Evolutionary conservation across 345 rosid species (phyloP), one percentile per base, ranked within the genome.

Genomic region (Excoecaria cochinchinensis): DNA sequence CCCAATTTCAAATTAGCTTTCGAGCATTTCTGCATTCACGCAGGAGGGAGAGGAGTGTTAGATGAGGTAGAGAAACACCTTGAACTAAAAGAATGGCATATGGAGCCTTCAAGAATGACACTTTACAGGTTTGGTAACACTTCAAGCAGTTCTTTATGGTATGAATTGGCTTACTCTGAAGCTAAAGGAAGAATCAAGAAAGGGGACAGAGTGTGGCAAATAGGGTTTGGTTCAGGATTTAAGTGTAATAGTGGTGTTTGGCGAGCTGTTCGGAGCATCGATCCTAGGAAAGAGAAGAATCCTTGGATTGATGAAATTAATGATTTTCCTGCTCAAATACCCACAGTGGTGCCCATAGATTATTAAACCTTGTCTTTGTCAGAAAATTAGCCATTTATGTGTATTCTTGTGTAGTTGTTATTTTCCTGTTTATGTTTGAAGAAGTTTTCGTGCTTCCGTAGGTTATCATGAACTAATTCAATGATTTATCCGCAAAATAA

Each of bases 81-180:
- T 16, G 88, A 86, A 42, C 82, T 90, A 2, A 82, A 80, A 0
- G 90, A 89, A 1, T 86, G 89, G 93, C 94, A 90, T 56, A 92
- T 89, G 96, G 96, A 91, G 76, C 92, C 96, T 3, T 91, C 97
- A 17, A 88, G 96, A 72, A 93, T 90, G 97, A 89, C 97, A 0
- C 80, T 91, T 1, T 81, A 86, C 80, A 80, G 94, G 77, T 86
- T 90, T 76, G 97, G 96, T 0, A 92, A 91, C 69, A 91, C 94
- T 17, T 92, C 97, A 0, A 92, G 97, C 67, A 92, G 97, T 42
- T 92, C 97, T 0, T 76, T 92, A 52, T 91, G 94, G 96, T 92
- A 89, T 52, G 96, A 92, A 55, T 69, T 92, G 82, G 90, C 92
- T 4, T 90, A 92, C 57, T 67, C 91, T 8, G 96, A 92, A 79